Evolutionary conservation across 768 basidiomycete genomes (phyloP).

Genomic region (Kwoniella pini): DNA sequence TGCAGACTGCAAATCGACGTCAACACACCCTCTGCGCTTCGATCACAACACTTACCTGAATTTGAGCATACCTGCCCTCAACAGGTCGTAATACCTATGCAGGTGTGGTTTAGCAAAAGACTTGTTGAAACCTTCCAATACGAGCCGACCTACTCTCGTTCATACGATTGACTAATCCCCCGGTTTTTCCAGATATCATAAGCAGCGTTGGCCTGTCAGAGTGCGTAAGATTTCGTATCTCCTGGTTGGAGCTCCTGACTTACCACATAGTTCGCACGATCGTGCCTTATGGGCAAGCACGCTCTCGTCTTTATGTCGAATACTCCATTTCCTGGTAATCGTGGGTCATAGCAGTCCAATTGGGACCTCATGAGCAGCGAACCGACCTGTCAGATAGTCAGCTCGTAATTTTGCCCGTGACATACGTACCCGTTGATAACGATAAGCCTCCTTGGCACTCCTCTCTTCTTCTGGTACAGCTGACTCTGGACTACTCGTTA

Average conservation of each 20-base stretch:
- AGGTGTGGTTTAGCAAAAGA: slow-evolving; percentile 11
- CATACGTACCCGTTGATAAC: slow-evolving; percentile 73
- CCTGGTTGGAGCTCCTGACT: slow-evolving; percentile 9
- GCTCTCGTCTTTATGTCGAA: slow-evolving; percentile 98
- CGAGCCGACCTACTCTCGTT: slow-evolving; percentile 62
- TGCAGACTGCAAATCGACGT: slow-evolving; percentile 67
- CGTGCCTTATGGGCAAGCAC: slow-evolving; percentile 76
- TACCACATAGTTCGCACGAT: slow-evolving; percentile 78
- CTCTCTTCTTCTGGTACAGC: slow-evolving; percentile 52
- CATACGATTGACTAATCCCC: slow-evolving; percentile 76
- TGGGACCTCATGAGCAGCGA: slow-evolving; percentile 89
- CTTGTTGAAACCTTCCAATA: background rate
- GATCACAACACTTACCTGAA: slow-evolving; percentile 64
- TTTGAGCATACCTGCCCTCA: slow-evolving; percentile 91
- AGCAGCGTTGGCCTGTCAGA: slow-evolving; percentile 68
- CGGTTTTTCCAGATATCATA: slow-evolving; percentile 69
- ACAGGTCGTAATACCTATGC: slow-evolving; percentile 88
- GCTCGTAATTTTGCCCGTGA: background rate
- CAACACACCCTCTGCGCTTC: background rate
- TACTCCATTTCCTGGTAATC: slow-evolving; percentile 83
- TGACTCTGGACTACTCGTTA: slow-evolving; percentile 50
- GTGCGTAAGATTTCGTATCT: background rate
- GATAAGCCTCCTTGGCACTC: slow-evolving; percentile 68
- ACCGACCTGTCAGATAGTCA: background rate
- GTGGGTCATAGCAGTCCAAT: slow-evolving; percentile 77